Base-by-base conservation (phyloP, 202 grass and related monocot species). In the Saccharum hybrid region DNA sequence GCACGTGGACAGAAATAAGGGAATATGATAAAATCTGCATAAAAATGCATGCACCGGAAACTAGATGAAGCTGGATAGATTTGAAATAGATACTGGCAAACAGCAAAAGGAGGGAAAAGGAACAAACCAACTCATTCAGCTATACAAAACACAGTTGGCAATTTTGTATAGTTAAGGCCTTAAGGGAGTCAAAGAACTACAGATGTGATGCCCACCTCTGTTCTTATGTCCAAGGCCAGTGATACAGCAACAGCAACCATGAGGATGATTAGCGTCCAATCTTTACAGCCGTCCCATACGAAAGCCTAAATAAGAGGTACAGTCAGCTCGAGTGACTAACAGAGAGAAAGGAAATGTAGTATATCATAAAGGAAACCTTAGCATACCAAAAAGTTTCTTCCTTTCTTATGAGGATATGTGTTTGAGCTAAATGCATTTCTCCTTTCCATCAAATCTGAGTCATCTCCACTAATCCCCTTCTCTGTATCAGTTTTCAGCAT, bases 361-460 rank as follows among this genome's bases (percentile, higher is more conserved):
- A 80, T 41, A 59, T 57, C 56, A 83, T 43, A 63, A 74, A 82
- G 4, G 79, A 48, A 62, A 31, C 26, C 15, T 74, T 7, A 75
- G 10, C 85, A 51, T 90, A 96, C 96, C 83, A 86, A 74, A 75
- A 94, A 96, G 76, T 75, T 93, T 84, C 65, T 94, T 73, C 96
- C 91, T 88, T 99, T 90, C 75, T 99, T 99, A 74, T 89, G 91
- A 33, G 93, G 96, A 60, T 99, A 96, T 42, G 93, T 99, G 68
- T 99, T 99, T 1, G 88, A 64, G 6, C 93, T 91, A 82, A 98
- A 95, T 66, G 78, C 77, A 84, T 84, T 88, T 87, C 14, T 48
- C 75, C 96, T 93, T 23, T 54, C 82, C 23, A 26, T 76, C 75
- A 98, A 60, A 79, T 98, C 93, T 12, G 83, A 36, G 15, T 96